Evolutionary conservation across 441 rosid species (phyloP), one percentile per base, ranked within the genome.

Genomic region (Pelargonium cotyledonis): DNA sequence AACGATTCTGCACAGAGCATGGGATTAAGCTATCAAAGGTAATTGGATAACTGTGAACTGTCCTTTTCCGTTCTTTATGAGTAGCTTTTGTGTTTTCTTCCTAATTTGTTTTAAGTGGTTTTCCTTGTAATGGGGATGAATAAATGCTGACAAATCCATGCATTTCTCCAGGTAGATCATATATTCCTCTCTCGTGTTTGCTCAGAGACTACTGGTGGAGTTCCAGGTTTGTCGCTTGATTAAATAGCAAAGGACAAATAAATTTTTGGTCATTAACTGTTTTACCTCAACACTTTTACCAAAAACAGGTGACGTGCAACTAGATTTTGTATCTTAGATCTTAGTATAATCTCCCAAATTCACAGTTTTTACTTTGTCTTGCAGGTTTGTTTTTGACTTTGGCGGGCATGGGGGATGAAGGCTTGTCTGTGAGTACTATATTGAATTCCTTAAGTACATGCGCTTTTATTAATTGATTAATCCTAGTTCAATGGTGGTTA

Each of bases 121-220:
- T 18, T 23, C 38, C 38, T 5, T 31, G 26, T 55, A 16, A 55
- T 4, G 23, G 9, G 57, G 18, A 1, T 15, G 53, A n/a, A 23
- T 65, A 46, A 18, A 55, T 55, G 26, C 26, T 71, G 64, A 47
- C 35, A 53, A 68, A 14, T 44, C n/a, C 8, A 74, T 57, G 62
- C 53, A 62, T 57, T 68, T 75, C 16, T 77, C 80, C 91, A 91
- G 97, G 83, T 94, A 78, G 96, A 94, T 83, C 93, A 91, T 80
- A 79, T 94, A 81, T 89, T 94, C 79, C 82, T 91, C 72, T 94
- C 97, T 58, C 97, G 93, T 63, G 93, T 91, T 12, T 88, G 96
- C 85, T 88, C 98, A 74, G 96, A 94, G 82, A 91, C 98, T 62
- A 89, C 98, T 1, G 94, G 95, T 70, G 98, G 98, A 76, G 85